Percentiles rank a stretch among this genome's conserved stretches.
Conservation (phyloP, 257 asterid species). For the Misopates orontium region DNA sequence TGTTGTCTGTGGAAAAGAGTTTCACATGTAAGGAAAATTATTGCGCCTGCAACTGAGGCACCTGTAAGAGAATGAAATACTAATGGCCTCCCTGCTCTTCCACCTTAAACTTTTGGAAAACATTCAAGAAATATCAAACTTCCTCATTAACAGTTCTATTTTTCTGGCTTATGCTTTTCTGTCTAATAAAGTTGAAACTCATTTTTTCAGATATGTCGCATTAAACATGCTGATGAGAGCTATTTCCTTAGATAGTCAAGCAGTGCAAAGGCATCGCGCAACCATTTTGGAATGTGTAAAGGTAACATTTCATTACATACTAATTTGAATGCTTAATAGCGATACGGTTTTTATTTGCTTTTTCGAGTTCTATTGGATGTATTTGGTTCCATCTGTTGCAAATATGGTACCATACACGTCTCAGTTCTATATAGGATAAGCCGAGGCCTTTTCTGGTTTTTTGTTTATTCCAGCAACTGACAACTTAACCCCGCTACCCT, state of each 20-base stretch:
- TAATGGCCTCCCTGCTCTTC: too few relatives aligned
- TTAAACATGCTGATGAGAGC: slow-evolving; percentile 98
- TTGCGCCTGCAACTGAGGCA: too few relatives aligned
- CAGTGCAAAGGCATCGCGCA: slow-evolving; percentile 97
- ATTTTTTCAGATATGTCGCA: slow-evolving; percentile 83
- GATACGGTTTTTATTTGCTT: slow-evolving; percentile 12
- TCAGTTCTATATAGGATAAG: not conserved
- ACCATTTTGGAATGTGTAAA: slow-evolving; percentile 96
- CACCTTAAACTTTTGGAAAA: too few relatives aligned
- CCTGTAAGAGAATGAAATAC: too few relatives aligned
- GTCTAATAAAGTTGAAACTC: slow-evolving; percentile 32
- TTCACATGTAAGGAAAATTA: too few relatives aligned
- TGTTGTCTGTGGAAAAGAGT: too few relatives aligned
- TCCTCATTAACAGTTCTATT: slow-evolving; percentile 17
- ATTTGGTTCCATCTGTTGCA: slow-evolving; percentile 21
- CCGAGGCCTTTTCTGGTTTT: not conserved
- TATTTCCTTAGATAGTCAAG: slow-evolving; percentile 87
- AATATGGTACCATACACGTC: slow-evolving; percentile 18
- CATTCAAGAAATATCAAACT: too few relatives aligned
- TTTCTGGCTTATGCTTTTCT: slow-evolving; percentile 28
- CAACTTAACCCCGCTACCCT: not conserved
- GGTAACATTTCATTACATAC: slow-evolving; percentile 42
- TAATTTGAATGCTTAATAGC: slow-evolving; percentile 8
- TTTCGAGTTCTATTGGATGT: slow-evolving; percentile 10
- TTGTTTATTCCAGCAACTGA: slow-evolving; percentile 18